Base-by-base conservation (phyloP, 164 flowering plant genomes). In the Berberis thunbergii region DNA sequence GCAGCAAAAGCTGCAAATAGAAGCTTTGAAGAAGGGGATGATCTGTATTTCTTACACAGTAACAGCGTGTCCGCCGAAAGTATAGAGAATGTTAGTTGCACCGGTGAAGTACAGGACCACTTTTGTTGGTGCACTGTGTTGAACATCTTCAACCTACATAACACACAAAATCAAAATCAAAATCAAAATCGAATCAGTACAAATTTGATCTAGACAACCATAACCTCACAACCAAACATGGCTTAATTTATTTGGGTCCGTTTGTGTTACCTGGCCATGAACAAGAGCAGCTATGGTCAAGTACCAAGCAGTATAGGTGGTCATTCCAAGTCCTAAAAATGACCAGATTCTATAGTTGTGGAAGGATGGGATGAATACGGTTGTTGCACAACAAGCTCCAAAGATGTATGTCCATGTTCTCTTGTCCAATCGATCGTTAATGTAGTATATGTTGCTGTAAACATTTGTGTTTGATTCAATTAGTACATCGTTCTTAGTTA, bases 221-320 rank as follows among this genome's bases (percentile, higher is more conserved):
- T 26, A 26, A 56, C 13, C 26, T 7, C 13, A 41, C 7, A 57
- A 1, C 3, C 39, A 63, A 55, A 12, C 45, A 61, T 50, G 61
- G 58, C 26, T 26, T 52, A 12, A 38, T 5, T 2, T 39, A 6
- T 7, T 8, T 12, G 4, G 1, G 2, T 8, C 7, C 26, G 26
- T 26, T 26, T 26, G 26, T 6, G 12, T 8, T 69, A 92, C 98
- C 96, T 90, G 96, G 72, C 98, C 98, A 62, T 88, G 88, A 68
- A 76, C 65, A 12, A 90, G 46, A 58, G 96, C 81, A 2, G 97
- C 98, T 3, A 87, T 70, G 71, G 96, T 69, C 69, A 93, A n/a
- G 75, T 93, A 93, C 98, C 98, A 93, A 44, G 98, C 97, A 0
- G 98, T 90, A 70, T 88, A 93, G 7, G 98, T 93, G 61, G 98